Evolutionary conservation across 2,329 filamentous ascomycete genomes (phyloP), one percentile per base, ranked within the genome.

Genomic region (Ceratocystis destructans): DNA sequence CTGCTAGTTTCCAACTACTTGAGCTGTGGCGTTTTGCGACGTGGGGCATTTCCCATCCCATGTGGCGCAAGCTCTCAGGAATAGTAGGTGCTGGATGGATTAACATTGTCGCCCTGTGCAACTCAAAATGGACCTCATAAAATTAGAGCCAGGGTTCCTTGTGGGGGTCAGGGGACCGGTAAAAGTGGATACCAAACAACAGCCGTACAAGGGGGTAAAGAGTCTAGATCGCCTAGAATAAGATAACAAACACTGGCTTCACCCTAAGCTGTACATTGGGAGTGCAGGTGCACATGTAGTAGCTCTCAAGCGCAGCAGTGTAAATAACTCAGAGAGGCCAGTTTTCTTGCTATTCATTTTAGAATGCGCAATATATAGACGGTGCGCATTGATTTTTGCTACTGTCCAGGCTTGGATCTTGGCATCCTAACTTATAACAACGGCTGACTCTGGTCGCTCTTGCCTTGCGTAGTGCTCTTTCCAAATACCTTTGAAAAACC

Each of bases 71-170:
- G 55, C 55, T 20, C n/a, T 28, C 33, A 8, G 12, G 55, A 2
- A n/a, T 20, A n/a, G 12, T 15, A 31, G 50, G 55, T 5, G 55
- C 55, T 59, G n/a, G n/a, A 12, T 37, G 55, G 22, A 33, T 31
- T 28, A 17, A 33, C 22, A 31, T 33, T 31, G 53, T 31, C 28
- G 55, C 33, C 28, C 55, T 59, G 55, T 59, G 55, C 55, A 59
- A 59, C 55, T 37, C 55, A 59, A 59, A 59, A 33, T 37, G 55
- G 55, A 59, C 55, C 10, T 59, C 55, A 59, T 59, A 17, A 59
- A 59, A 59, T 59, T 31, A 37, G 15, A 59, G 55, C 25, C 6
- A 59, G 28, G 55, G 33, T 59, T 15, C 17, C 31, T 37, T 59
- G 55, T 37, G 55, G 55, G 55, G 28, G 53, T 10, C 2, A 20